Base-by-base conservation (phyloP, 192 early-diverging fungal genomes). In the Backusella liffmaniae region DNA sequence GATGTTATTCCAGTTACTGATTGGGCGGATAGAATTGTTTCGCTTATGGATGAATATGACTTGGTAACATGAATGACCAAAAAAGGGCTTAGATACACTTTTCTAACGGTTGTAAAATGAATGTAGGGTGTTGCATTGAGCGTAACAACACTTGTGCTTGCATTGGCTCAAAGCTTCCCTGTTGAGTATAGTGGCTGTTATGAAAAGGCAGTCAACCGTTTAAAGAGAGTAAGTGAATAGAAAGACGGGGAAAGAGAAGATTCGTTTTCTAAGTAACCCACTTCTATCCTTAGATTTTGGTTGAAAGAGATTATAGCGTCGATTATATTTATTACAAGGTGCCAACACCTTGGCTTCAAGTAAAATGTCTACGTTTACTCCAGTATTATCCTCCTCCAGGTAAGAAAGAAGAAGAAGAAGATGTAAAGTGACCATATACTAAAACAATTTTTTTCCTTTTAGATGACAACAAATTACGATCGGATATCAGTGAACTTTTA, bases 311-410 rank as follows among this genome's bases (percentile, higher is more conserved):
- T 70, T 95, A 88, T 81, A 83, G 91, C 5, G 69, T 87, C 18
- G 96, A 98, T 78, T 96, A 99, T 79, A 86, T 96, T 26, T 99
- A 99, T 84, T 99, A 99, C 85, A 97, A 96, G 82, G 95, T 99
- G 53, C 96, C 98, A 0, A 93, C 92, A 42, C 98, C 98, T 39
- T 99, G 98, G 98, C 87, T 99, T 56, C 98, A 99, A 83, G 92
- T 98, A 77, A 99, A 98, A 79, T 89, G 98, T 21, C 84, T 99
- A 68, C 88, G 96, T 34, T 86, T 99, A 35, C 82, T 99, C 59
- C 98, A 99, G 83, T 98, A 98, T 84, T 99, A 93, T 83, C 94
- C 96, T 29, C 90, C 95, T 18, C 93, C 94, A 30, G 91, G 93
- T 87, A 88, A 77, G 59, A 41, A 23, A 15, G 8, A 21, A 15